These are phyloP conservation scores for Mortierella sp. DNA, from an alignment of 371 early-diverging fungal genomes.

Conservation along the genomic window DNA sequence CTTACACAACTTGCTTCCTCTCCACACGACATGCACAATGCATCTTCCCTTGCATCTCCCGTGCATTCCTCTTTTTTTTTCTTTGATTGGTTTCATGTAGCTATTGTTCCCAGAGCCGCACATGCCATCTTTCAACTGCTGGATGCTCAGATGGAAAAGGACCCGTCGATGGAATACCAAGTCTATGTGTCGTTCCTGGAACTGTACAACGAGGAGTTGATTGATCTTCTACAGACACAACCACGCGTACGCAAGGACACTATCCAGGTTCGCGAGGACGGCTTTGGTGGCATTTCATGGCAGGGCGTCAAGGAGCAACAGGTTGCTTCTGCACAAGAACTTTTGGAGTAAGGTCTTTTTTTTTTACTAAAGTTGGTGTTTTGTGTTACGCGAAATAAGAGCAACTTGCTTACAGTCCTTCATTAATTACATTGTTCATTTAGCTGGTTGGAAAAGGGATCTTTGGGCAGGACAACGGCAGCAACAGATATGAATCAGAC, in stretches of 20 bases:
- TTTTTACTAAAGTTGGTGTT: background rate
- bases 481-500: conserved; percentile 97
- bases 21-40: background rate
- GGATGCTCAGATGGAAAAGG: conserved; percentile 52
- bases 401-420: background rate
- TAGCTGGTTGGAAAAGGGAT: conserved; percentile 80
- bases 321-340: conserved; percentile 80
- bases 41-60: background rate
- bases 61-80: background rate
- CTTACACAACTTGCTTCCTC: background rate
- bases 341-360: conserved; percentile 66
- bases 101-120: conserved; percentile 92
- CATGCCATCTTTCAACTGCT: conserved; percentile 69
- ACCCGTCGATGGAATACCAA: conserved; percentile 63
- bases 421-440: background rate
- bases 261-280: conserved; percentile 91
- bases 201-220: conserved; percentile 97
- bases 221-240: conserved; percentile 82
- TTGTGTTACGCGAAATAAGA: too few relatives aligned
- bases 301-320: conserved; percentile 88
- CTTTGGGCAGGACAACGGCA: conserved; percentile 91
- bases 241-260: conserved; percentile 60
- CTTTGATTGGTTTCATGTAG: conserved; percentile 53
- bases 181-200: conserved; percentile 90
- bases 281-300: conserved; percentile 91